Evolutionary conservation across 192 early-diverging fungal genomes (phyloP).

Genomic region (Linnemannia exigua): DNA sequence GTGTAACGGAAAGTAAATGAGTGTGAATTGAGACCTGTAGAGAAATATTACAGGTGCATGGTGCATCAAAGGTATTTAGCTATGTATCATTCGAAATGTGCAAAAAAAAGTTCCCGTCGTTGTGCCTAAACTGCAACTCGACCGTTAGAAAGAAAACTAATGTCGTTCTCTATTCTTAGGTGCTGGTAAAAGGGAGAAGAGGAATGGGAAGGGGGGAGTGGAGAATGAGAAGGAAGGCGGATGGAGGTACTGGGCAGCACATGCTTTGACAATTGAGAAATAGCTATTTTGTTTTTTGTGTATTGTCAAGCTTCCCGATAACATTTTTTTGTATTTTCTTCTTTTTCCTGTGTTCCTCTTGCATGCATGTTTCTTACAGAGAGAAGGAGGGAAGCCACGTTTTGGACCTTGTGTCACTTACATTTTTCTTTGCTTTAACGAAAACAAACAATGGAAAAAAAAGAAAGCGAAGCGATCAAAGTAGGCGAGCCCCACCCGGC

Average conservation of each 20-base stretch:
- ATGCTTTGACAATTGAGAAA: not conserved
- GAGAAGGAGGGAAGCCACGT: not conserved
- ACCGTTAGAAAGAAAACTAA: not conserved
- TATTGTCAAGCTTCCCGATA: not conserved
- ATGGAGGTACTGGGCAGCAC: not conserved
- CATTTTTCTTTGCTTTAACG: not conserved
- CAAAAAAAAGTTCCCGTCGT: too few species aligned
- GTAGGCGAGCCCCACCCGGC: not conserved
- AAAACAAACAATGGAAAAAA: not conserved
- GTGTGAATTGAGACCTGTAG: not conserved
- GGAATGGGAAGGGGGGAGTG: not conserved
- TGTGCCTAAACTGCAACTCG: not conserved
- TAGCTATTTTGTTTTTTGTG: not conserved
- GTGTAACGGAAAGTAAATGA: not conserved
- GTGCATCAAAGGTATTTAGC: not conserved
- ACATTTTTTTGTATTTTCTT: slow-evolving; percentile 1
- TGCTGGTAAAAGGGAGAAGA: not conserved
- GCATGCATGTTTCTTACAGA: not conserved
- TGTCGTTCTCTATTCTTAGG: not conserved
- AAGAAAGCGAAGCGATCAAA: not conserved
- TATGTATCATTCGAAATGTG: too few species aligned
- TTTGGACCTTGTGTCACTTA: not conserved
- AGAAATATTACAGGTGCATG: not conserved
- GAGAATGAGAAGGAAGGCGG: too few species aligned
- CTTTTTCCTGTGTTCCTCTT: not conserved